These are phyloP conservation scores for Galium porrigens DNA, from an alignment of 305 asterid species.

Conservation along the genomic window DNA sequence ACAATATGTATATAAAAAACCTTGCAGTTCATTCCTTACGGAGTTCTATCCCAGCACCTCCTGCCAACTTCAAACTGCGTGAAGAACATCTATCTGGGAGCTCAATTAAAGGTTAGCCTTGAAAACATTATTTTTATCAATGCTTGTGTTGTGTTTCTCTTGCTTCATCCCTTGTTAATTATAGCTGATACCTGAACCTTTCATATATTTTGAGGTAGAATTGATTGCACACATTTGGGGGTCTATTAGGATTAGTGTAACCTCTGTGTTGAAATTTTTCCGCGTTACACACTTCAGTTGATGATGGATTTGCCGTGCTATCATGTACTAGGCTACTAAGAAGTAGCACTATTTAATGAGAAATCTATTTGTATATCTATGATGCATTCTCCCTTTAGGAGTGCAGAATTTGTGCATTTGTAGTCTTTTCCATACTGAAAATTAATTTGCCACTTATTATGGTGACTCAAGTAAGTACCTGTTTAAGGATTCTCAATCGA, in stretches of 20 bases:
- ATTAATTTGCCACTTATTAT: neutral
- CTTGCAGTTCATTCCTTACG: constrained; percentile 54
- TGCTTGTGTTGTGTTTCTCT: neutral
- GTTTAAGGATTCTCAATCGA: neutral
- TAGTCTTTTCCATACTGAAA: neutral
- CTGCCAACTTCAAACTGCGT: constrained; percentile 57
- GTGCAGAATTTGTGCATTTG: neutral
- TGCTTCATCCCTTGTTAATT: neutral
- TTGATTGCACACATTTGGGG: neutral
- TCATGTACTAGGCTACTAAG: neutral
- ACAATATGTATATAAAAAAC: neutral
- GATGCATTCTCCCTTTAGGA: too few relatives aligned
- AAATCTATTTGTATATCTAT: neutral
- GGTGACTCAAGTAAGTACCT: neutral
- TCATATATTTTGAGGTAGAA: neutral
- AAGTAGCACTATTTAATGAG: neutral
- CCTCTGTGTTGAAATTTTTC: neutral
- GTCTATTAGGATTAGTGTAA: neutral
- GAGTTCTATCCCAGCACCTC: constrained; percentile 65
- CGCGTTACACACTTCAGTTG: neutral
- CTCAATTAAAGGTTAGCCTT: constrained; percentile 58
- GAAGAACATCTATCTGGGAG: constrained; percentile 80
- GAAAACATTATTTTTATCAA: neutral
- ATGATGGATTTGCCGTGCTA: neutral
- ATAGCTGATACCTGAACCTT: neutral